phyloP scores from a whole-genome alignment of 2,329 filamentous ascomycete genomes.

The Eutypella sp. region DNA sequence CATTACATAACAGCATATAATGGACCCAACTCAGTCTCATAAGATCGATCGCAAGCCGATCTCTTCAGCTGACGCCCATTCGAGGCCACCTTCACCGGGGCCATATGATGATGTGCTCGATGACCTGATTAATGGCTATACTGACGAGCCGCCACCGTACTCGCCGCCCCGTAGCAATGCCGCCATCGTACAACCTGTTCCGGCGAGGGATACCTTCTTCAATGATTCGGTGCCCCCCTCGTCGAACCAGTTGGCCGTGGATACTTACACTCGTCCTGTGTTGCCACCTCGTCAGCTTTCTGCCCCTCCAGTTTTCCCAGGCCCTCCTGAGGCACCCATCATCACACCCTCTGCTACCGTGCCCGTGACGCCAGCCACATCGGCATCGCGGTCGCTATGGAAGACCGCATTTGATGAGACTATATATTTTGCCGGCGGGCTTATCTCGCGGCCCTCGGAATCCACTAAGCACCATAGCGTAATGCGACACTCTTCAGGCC shows the following conservation, averaged over 20 bases:
- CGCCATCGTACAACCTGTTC: neutral
- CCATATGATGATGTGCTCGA: conserved; percentile 7
- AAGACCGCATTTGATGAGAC: conserved; percentile 52
- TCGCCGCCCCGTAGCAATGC: neutral
- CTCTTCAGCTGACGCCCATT: conserved; percentile 2
- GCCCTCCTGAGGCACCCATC: conserved; percentile 13
- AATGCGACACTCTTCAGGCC: conserved; percentile 58
- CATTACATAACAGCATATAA: neutral
- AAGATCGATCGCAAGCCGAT: conserved; percentile 17
- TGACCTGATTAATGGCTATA: conserved; percentile 20
- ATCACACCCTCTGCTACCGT: conserved; percentile 4
- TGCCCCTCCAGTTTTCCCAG: conserved; percentile 12
- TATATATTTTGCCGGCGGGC: conserved; percentile 59
- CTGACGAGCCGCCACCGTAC: conserved; percentile 9
- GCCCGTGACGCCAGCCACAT: conserved; percentile 3
- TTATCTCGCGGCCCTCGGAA: conserved; percentile 59
- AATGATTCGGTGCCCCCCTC: no score
- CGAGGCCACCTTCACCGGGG: conserved; percentile 1
- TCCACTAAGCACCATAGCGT: conserved; percentile 63
- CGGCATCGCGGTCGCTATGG: conserved; percentile 30
- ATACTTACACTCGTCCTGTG: conserved; percentile 2
- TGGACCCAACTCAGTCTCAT: neutral
- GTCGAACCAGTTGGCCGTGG: conserved; percentile 5
- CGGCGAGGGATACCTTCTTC: neutral
- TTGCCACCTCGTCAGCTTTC: conserved; percentile 11